Evolutionary conservation across 768 basidiomycete species (phyloP).

Genomic region (Gyrodon lividus): DNA sequence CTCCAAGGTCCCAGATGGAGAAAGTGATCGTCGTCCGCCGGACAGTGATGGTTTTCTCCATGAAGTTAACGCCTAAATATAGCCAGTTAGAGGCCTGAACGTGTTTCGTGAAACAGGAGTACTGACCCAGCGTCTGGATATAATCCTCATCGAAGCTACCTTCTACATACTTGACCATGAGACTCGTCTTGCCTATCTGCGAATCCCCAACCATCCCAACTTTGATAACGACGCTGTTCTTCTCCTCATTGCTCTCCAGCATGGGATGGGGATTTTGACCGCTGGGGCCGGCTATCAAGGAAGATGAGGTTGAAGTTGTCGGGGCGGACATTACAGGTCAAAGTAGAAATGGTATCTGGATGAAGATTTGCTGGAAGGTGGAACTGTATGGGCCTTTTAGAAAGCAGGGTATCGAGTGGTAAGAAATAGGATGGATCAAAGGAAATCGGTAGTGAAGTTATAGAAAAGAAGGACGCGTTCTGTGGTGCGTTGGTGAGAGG

Average conservation of each 20-base stretch:
- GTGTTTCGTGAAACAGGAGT: background rate
- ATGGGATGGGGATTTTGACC: conserved; percentile 50
- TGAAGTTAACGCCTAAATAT: conserved; percentile 88
- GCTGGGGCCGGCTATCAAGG: conserved; percentile 47
- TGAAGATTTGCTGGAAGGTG: conserved; percentile 15
- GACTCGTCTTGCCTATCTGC: conserved; percentile 97
- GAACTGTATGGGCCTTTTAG: conserved; percentile 17
- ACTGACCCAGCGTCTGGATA: conserved; percentile 95
- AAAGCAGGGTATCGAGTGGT: conserved; percentile 26
- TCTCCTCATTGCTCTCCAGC: conserved; percentile 67
- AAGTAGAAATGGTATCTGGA: conserved; percentile 18
- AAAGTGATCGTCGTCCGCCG: conserved; percentile 98
- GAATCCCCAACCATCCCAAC: conserved; percentile 99
- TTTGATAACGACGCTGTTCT: conserved; percentile 93
- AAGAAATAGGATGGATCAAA: conserved; percentile 23
- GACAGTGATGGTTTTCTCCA: conserved; percentile 99
- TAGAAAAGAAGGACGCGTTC: conserved; percentile 39
- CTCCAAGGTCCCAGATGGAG: conserved; percentile 98
- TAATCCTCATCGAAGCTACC: conserved; percentile 99
- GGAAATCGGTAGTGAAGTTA: conserved; percentile 34
- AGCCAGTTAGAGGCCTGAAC: conserved; percentile 9
- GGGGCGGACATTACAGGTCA: conserved; percentile 45
- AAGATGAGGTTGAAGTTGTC: conserved; percentile 46
- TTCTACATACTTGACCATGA: conserved; percentile 99
- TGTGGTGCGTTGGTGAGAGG: conserved; percentile 32